Evolutionary conservation across 768 basidiomycete species (phyloP).

Genomic region (Suillus sp.): DNA sequence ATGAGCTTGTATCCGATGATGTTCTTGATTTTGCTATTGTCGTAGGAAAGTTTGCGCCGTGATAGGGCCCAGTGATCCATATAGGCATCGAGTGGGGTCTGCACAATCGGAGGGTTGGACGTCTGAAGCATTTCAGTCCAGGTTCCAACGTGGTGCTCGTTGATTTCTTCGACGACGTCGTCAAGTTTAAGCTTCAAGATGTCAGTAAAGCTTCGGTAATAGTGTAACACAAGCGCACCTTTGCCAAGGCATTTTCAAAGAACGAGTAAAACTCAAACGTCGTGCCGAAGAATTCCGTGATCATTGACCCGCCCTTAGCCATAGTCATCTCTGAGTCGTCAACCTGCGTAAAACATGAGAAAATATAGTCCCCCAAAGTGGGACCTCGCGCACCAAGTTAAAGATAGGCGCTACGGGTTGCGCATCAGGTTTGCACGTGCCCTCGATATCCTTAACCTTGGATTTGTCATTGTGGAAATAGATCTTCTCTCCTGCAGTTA

Average conservation of each 20-base stretch:
- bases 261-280: slow-evolving; percentile 80
- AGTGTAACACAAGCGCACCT: slow-evolving; percentile 42
- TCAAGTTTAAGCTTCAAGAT: slow-evolving; percentile 57
- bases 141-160: slow-evolving; percentile 77
- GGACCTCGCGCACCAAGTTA: slow-evolving; percentile 58
- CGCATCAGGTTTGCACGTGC: slow-evolving; percentile 55
- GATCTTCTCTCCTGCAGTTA: slow-evolving; percentile 67
- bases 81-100: slow-evolving; percentile 75
- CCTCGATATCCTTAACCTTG: slow-evolving; percentile 64
- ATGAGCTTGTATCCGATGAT: slow-evolving; percentile 70
- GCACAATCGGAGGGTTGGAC: slow-evolving; percentile 70
- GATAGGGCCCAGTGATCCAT: slow-evolving; percentile 74
- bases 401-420: slow-evolving; percentile 77
- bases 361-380: not conserved
- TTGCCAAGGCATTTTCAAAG: slow-evolving; percentile 65
- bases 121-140: slow-evolving; percentile 82
- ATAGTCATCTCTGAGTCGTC: slow-evolving; percentile 77
- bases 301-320: slow-evolving; percentile 61
- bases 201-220: not conserved
- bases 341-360: slow-evolving; percentile 44
- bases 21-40: slow-evolving; percentile 71
- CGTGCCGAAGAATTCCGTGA: slow-evolving; percentile 75
- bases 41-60: slow-evolving; percentile 69
- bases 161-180: slow-evolving; percentile 79
- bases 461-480: slow-evolving; percentile 67